Base-by-base conservation (phyloP, 495 filamentous ascomycete species). In the Stereocaulon alpinum region DNA sequence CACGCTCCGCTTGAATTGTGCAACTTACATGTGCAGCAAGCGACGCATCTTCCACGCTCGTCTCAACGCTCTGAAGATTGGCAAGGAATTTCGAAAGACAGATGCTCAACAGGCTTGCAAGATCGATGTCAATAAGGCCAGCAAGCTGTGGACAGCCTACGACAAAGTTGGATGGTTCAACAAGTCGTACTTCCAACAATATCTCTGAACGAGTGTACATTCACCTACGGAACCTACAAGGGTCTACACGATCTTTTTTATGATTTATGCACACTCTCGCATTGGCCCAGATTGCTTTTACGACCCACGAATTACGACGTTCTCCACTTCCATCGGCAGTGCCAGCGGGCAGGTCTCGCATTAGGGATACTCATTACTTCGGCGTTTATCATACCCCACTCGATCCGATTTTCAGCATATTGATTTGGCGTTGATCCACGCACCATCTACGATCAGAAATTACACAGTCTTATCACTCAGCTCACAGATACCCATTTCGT, bases 91-190 rank as follows among this genome's bases (percentile, higher is more conserved):
- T 68, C 80, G 89, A 62, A 98, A 96, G 82, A 96, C 93, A n/a
- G 88, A 96, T 70, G 88, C 90, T 37, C 93, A 98, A 71, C 89
- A 95, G 70, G 89, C 89, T 29, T 95, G 90, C 81, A 94, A 94
- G 77, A 96, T 96, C 61, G 93, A 98, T 69, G 93, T 96, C 71
- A 96, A 96, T 76, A 98, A 98, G 78, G 91, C 93, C 30, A 95
- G 89, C 66, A 94, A 93, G 71, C 79, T 98, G 54, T 96, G 90
- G 90, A 84, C 85, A 44, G 90, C 89, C 30, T 98, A 88, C 68
- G 87, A 96, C 22, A 85, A 84, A 53, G 88, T 95, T 51, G 89
- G 89, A 56, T 96, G 91, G 89, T 86, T 96, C 64, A 78, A 88
- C 37, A 72, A 76, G 14, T 70, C 80, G 45, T 80, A 76, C 72